Evolutionary conservation across 139 green algal genomes (phyloP).

Genomic region (Asterochloris sp.): DNA sequence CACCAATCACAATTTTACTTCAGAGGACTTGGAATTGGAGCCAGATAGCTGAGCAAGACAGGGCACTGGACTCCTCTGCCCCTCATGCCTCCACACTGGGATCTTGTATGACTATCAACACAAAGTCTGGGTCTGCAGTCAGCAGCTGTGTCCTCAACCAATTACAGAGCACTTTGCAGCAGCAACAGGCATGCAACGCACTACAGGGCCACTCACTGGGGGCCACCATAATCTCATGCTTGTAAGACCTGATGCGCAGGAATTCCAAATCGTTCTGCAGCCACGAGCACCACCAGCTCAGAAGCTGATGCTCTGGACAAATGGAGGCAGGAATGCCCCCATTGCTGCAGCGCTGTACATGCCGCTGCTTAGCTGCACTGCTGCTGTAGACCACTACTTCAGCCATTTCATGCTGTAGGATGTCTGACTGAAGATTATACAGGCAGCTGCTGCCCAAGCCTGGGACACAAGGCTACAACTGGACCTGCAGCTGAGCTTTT

Average conservation of each 20-base stretch:
- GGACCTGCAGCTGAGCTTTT: neutral
- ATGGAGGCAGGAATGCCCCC: neutral
- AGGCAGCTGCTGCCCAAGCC: neutral
- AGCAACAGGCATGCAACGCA: neutral
- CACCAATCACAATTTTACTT: constrained; percentile 88
- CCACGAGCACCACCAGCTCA: neutral
- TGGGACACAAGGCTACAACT: neutral
- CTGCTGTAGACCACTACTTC: too few species aligned
- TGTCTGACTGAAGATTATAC: too few species aligned
- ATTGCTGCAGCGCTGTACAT: neutral
- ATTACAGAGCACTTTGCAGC: neutral
- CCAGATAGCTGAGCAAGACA: neutral
- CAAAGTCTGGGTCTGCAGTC: constrained; percentile 61
- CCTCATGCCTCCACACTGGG: constrained; percentile 20
- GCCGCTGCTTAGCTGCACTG: too few species aligned
- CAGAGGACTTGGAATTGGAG: constrained; percentile 17
- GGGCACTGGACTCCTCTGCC: neutral
- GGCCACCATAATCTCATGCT: constrained; percentile 79
- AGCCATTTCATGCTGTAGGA: too few species aligned
- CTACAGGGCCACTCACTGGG: constrained; percentile 30
- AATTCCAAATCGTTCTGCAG: constrained; percentile 79
- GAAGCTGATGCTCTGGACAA: neutral
- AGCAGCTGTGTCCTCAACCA: neutral
- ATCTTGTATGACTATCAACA: constrained; percentile 78
- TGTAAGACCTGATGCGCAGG: constrained; percentile 59